These are phyloP conservation scores for Populus nigra DNA, from an alignment of 345 rosid genomes.

Conservation along the genomic window DNA sequence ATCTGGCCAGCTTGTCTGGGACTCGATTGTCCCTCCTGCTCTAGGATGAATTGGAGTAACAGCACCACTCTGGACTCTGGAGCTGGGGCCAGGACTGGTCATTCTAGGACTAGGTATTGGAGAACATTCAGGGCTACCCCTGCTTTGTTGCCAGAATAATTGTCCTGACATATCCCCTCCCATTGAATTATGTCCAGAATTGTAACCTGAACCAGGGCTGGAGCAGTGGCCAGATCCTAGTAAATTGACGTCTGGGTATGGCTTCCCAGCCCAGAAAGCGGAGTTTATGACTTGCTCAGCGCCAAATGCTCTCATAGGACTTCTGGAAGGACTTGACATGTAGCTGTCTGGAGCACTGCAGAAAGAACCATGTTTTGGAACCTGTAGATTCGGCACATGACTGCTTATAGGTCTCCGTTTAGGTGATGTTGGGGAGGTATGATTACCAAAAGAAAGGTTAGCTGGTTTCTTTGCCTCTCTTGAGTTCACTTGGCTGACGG, in stretches of 20 bases:
- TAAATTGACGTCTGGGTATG: constrained; percentile 63
- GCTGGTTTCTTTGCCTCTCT: constrained; percentile 66
- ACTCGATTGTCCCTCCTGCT: constrained; percentile 73
- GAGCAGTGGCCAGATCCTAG: constrained; percentile 96
- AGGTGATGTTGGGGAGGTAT: constrained; percentile 59
- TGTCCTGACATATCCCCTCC: constrained; percentile 92
- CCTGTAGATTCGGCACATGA: constrained; percentile 66
- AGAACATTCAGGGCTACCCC: constrained; percentile 96
- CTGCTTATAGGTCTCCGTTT: constrained; percentile 50
- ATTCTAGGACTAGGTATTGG: constrained; percentile 93
- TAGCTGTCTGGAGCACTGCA: constrained; percentile 92
- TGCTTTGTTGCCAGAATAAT: constrained; percentile 86
- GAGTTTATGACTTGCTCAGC: constrained; percentile 64
- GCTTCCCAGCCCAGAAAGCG: constrained; percentile 65
- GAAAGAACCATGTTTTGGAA: constrained; percentile 60
- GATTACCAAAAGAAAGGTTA: constrained; percentile 43
- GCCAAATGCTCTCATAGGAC: constrained; percentile 77
- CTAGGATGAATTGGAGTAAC: constrained; percentile 97
- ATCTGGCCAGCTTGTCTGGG: constrained; percentile 65
- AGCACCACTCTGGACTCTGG: constrained; percentile 96
- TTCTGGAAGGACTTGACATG: constrained; percentile 97
- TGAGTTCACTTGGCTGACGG: constrained; percentile 39
- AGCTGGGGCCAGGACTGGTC: constrained; percentile 97
- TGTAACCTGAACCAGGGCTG: constrained; percentile 95
- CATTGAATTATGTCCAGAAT: constrained; percentile 91